phyloP scores from a whole-genome alignment of 1,284 basidiomycete genomes.

The Ustilago esculenta region DNA sequence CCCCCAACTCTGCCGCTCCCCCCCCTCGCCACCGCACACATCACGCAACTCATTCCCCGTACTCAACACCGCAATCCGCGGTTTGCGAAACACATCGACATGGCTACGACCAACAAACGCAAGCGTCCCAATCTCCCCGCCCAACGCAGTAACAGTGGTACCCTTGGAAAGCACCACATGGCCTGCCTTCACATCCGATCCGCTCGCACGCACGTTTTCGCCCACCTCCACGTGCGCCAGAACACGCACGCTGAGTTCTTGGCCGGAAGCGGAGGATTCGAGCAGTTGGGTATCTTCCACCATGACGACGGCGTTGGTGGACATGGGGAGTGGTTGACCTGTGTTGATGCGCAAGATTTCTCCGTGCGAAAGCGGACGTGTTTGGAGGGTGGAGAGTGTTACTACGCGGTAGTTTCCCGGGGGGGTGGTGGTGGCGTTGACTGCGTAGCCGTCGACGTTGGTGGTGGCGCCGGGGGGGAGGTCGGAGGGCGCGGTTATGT shows the following conservation, averaged over 20 bases:
- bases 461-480: conserved; percentile 72
- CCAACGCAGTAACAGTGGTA: conserved; percentile 74
- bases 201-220: conserved; percentile 79
- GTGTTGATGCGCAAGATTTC: conserved; percentile 62
- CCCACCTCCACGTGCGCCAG: conserved; percentile 74
- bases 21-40: no score
- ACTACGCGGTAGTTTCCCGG: conserved; percentile 78
- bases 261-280: conserved; percentile 72
- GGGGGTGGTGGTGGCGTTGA: conserved; percentile 68
- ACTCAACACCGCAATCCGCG: conserved; percentile 80
- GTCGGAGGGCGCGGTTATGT: conserved; percentile 75
- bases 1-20: conserved; percentile 42
- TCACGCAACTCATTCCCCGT: conserved; percentile 90
- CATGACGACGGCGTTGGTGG: conserved; percentile 84
- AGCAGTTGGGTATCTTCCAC: conserved; percentile 85
- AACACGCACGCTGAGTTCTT: conserved; percentile 77
- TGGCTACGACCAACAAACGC: conserved; percentile 77
- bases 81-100: conserved; percentile 77
- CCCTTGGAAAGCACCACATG: conserved; percentile 77
- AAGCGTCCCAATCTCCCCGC: conserved; percentile 86
- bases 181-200: conserved; percentile 77
- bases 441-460: conserved; percentile 87
- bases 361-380: conserved; percentile 7
- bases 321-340: conserved; percentile 74
- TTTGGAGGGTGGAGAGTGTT: conserved; percentile 69